Evolutionary conservation across 345 rosid species (phyloP).

Genomic region (Eucalyptus brandiana): DNA sequence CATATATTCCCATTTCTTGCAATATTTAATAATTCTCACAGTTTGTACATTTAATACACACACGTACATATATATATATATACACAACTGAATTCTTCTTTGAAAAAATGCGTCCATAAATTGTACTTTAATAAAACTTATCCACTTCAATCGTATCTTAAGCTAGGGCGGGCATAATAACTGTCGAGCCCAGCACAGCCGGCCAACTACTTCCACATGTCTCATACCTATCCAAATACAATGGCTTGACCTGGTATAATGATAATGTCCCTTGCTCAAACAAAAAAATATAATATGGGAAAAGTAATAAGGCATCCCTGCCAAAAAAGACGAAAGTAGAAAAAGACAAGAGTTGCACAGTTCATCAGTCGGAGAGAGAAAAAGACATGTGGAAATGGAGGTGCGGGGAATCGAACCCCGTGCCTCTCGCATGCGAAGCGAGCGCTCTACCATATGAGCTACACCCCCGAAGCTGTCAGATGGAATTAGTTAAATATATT

Average conservation of each 20-base stretch:
- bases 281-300: not conserved
- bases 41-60: not conserved
- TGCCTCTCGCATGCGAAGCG: conserved; percentile 99
- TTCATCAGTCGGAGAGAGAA: not conserved
- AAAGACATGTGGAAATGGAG: conserved; percentile 5
- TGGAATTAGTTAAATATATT: accelerated
- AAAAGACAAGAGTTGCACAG: not conserved
- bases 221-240: not conserved
- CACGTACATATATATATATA: too few relatives aligned
- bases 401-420: conserved; percentile 98
- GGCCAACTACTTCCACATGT: too few relatives aligned
- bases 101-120: not conserved
- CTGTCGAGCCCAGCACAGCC: not conserved
- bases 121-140: accelerated
- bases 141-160: accelerated
- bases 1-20: not conserved
- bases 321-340: not conserved
- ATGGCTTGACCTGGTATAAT: not conserved
- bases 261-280: too few relatives aligned
- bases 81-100: not conserved
- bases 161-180: not conserved
- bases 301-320: not conserved
- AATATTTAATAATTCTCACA: not conserved
- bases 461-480: conserved; percentile 13
- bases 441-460: conserved; percentile 99